Conservation (phyloP, 768 basidiomycete genomes). For the Podaxis carcinomalis region DNA sequence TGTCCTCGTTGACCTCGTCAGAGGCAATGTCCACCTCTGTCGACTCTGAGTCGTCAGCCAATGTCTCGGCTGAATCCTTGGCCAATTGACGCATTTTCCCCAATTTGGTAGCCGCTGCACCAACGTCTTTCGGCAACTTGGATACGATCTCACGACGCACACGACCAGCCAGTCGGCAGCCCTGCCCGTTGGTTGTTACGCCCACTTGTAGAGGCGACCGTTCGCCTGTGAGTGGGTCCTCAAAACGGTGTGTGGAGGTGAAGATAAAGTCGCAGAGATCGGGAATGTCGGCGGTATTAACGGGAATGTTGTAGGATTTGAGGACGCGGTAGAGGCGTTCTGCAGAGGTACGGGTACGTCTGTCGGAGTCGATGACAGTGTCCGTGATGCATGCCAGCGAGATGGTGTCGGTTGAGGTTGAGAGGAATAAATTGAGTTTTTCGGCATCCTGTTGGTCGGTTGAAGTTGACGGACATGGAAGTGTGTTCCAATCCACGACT, state of each 20-base stretch:
- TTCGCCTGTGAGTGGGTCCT: slow-evolving; percentile 38
- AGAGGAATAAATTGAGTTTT: slow-evolving; percentile 46
- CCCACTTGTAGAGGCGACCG: slow-evolving; percentile 66
- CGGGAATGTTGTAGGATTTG: slow-evolving; percentile 54
- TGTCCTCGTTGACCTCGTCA: slow-evolving; percentile 52
- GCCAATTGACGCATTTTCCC: slow-evolving; percentile 63
- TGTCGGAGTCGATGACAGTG: slow-evolving; percentile 46
- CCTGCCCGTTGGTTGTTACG: slow-evolving; percentile 88
- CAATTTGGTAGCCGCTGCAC: slow-evolving; percentile 69
- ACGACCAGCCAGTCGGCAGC: slow-evolving; percentile 79
- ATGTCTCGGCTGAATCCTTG: slow-evolving; percentile 24
- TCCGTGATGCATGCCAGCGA: slow-evolving; percentile 78
- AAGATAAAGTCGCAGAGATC: slow-evolving; percentile 88
- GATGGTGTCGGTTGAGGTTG: slow-evolving; percentile 21
- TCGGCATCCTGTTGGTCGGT: slow-evolving; percentile 28
- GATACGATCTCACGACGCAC: slow-evolving; percentile 81
- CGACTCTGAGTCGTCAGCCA: slow-evolving; percentile 11
- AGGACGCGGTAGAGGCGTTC: slow-evolving; percentile 53
- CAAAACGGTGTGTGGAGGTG: slow-evolving; percentile 80
- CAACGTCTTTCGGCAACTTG: slow-evolving; percentile 66
- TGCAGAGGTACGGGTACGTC: slow-evolving; percentile 51
- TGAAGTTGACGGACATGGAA: slow-evolving; percentile 33
- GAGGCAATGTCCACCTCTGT: slow-evolving; percentile 24
- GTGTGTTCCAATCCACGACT: slow-evolving; percentile 50
- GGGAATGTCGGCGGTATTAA: slow-evolving; percentile 88